Evolutionary conservation across 176 grass and related monocot species (phyloP).

Genomic region (Sorghum bicolor): DNA sequence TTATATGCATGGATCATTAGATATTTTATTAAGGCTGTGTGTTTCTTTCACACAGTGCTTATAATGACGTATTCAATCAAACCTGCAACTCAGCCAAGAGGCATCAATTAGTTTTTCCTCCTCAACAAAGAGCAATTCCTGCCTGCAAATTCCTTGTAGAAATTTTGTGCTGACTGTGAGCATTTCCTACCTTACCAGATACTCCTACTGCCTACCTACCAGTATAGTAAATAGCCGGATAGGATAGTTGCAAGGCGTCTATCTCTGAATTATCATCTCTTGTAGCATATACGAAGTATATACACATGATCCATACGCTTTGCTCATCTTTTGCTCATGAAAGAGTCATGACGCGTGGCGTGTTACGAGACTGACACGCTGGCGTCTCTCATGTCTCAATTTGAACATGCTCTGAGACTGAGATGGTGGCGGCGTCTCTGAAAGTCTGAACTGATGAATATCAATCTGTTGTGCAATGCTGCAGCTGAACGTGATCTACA

Average conservation of each 20-base stretch:
- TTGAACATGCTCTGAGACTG: background rate
- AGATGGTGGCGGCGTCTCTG: background rate
- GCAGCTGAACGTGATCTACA: constrained; percentile 84
- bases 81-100: background rate
- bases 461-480: background rate
- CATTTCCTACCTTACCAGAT: background rate
- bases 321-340: background rate
- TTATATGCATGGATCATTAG: background rate
- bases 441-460: background rate
- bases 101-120: background rate
- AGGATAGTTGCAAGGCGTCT: background rate
- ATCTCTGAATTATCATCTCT: background rate
- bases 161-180: background rate
- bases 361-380: no score
- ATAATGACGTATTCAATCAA: background rate
- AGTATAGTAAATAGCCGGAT: background rate
- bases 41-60: background rate
- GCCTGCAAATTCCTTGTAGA: background rate
- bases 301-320: background rate
- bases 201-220: background rate
- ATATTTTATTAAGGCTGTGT: background rate
- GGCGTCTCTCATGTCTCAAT: no score
- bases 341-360: background rate
- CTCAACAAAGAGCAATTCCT: background rate
- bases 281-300: background rate